Base-by-base conservation (phyloP, 2,329 filamentous ascomycete species). In the Pseudogymnoascus sp. region DNA sequence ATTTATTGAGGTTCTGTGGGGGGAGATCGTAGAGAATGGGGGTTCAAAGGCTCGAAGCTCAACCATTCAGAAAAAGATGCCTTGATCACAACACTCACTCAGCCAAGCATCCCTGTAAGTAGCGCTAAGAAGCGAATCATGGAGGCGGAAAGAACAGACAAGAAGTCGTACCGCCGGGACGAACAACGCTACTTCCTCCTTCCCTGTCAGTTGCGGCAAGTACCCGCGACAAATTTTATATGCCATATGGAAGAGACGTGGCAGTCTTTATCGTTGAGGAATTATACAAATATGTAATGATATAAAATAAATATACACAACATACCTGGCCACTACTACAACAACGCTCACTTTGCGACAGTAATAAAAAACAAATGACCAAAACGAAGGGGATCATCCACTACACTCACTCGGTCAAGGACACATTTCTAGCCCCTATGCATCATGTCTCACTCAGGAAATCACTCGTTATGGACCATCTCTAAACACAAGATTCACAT, bases 71-170 rank as follows among this genome's bases (percentile, higher is more conserved):
- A 61, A 61, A 61, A 61, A 61, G 60, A 61, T 61, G 60, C 60
- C 60, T 61, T 61, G 60, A 61, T 61, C 60, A 61, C 60, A 61
- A 61, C 60, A 61, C 60, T 61, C 60, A 61, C 5, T 43, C 60
- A 23, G 16, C 37, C 60, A 37, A 61, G 60, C 19, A 61, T 43
- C 60, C 60, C 60, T 61, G 60, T 28, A 37, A 61, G 34, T 61
- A 43, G 60, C 60, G 60, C 60, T 61, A 61, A 61, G 60, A 61
- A 61, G 60, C 60, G 60, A 61, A 61, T 61, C 60, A 61, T 61
- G 60, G 60, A 61, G 34, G 34, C 23, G 60, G 60, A 61, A 61
- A 43, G 60, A 61, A 61, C 60, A 61, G 31, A 11, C 60, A 43
- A 61, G 60, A 61, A 61, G 34, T 39, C 60, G 31, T 37, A 43